phyloP scores from a whole-genome alignment of 805 yeast species.

The Yamadazyma takamatsuzukensis region DNA sequence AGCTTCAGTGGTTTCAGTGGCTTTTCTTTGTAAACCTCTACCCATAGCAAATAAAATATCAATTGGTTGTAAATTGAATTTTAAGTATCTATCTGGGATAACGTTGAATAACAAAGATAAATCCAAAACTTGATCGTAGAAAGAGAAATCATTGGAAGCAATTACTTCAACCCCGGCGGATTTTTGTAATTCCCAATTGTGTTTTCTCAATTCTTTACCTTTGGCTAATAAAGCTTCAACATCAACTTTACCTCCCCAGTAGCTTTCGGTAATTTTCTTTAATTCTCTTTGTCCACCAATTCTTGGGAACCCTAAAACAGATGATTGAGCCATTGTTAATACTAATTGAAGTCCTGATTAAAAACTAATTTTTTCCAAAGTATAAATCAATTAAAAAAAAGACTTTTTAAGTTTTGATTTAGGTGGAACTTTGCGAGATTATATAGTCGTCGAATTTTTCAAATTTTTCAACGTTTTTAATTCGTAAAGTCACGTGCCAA shows the following conservation, averaged over 20 bases:
- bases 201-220: constrained; percentile 92
- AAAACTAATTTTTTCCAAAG: too few species aligned
- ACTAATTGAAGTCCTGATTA: constrained; percentile 1
- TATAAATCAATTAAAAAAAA: too few species aligned
- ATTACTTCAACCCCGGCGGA: constrained; percentile 96
- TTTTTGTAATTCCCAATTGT: constrained; percentile 97
- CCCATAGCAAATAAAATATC: constrained; percentile 99
- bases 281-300: constrained; percentile 99
- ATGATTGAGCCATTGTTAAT: constrained; percentile 84
- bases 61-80: constrained; percentile 81
- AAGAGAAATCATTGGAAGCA: constrained; percentile 97
- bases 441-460: constrained; percentile 4
- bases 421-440: too few species aligned
- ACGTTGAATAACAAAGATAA: constrained; percentile 89
- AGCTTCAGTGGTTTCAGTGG: constrained; percentile 79
- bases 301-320: constrained; percentile 99
- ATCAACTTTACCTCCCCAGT: constrained; percentile 93
- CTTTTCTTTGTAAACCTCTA: constrained; percentile 98
- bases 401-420: too few species aligned
- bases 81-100: constrained; percentile 94
- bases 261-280: constrained; percentile 97
- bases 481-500: too few species aligned
- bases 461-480: constrained; percentile 8
- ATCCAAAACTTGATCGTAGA: constrained; percentile 96
- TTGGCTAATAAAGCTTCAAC: constrained; percentile 84